Evolutionary conservation across 1,284 basidiomycete genomes (phyloP), one percentile per base, ranked within the genome.

Genomic region (Ustilago tritici): DNA sequence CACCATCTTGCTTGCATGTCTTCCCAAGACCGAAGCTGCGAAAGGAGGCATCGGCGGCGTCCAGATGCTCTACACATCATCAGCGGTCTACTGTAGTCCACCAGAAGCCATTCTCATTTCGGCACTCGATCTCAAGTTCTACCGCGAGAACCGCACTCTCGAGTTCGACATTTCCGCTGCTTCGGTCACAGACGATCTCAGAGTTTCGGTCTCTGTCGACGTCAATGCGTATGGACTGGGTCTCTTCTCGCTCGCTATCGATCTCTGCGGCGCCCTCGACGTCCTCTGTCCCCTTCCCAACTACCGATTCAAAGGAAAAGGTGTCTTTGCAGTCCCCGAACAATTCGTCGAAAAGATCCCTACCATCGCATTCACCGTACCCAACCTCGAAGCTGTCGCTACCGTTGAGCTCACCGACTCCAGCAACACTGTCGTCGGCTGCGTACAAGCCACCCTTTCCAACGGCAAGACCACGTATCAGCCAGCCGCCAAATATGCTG

Each of bases 361-460:
- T 0, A 85, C 85, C 15, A 93, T 97, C 69, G 95, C 93, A 0
- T 99, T 92, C 86, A 89, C 88, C 28, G 92, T 99, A 31, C 96
- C 96, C 10, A 93, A 98, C 86, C 89, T 98, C 15, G 95, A 98
- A 86, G 95, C 93, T 1, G 94, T 92, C 77, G 95, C 91, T 0
- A 93, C 94, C 74, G 88, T 99, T 59, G 90, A 91, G 10, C 89
- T 98, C 31, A 90, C 89, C 0, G 91, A 94, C 72, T 88, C 90
- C 43, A 87, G 88, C 55, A 92, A 92, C 1, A 90, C 91, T 53
- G 89, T 93, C 68, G 93, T 92, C 53, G 94, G 94, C 0, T 99
- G 95, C 81, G 89, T 98, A 4, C 94, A 96, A 86, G 91, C 94
- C 9, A 96, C 95, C 0, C 88, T 98, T 4, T 92, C 93, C 23